Percentiles rank a stretch among this genome's conserved stretches.
Conservation (phyloP, 2,329 filamentous ascomycete genomes). For the Talaromyces sp. region DNA sequence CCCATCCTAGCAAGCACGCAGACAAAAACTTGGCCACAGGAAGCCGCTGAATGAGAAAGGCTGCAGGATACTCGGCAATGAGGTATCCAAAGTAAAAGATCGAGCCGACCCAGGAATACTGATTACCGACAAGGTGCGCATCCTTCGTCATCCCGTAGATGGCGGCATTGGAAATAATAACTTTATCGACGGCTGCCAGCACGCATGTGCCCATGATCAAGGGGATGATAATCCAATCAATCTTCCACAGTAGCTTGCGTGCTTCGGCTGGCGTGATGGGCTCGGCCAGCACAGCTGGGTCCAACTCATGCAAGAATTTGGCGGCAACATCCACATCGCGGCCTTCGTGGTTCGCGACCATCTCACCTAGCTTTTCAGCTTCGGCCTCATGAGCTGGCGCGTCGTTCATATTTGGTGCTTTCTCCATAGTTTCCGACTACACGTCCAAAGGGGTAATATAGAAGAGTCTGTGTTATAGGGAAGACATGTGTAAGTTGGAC, state of each 20-base stretch:
- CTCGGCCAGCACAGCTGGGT: constrained; percentile 22
- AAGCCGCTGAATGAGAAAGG: constrained; percentile 11
- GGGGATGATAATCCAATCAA: constrained; percentile 27
- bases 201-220: constrained; percentile 26
- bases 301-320: constrained; percentile 27
- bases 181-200: constrained; percentile 31
- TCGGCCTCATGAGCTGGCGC: not conserved
- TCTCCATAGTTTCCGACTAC: not conserved
- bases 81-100: constrained; percentile 18
- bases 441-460: not conserved
- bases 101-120: constrained; percentile 16
- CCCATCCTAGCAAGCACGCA: constrained; percentile 13
- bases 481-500: not conserved
- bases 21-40: constrained; percentile 13
- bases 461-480: not conserved
- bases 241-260: constrained; percentile 27
- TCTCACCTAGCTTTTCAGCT: constrained; percentile 15
- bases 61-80: constrained; percentile 12
- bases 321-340: constrained; percentile 28
- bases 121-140: constrained; percentile 10
- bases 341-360: constrained; percentile 9
- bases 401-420: not conserved
- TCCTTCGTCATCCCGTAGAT: constrained; percentile 15
- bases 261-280: constrained; percentile 26
- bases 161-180: constrained; percentile 24